phyloP scores from a whole-genome alignment of 768 basidiomycete species.

The Wakefieldia striispora region DNA sequence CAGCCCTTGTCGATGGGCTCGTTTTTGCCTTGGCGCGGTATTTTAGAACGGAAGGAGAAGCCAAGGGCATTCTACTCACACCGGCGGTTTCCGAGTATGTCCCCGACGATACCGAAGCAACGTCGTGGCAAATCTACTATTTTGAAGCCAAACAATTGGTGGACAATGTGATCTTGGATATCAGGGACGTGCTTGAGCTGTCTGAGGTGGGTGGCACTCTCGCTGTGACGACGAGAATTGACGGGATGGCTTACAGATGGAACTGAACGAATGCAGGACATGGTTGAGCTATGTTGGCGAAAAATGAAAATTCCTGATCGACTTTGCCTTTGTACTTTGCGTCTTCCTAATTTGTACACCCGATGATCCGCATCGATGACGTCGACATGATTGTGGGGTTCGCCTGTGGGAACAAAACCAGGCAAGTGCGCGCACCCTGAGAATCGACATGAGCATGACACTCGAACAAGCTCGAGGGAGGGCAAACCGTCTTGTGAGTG shows the following conservation, averaged over 20 bases:
- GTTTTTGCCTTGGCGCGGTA: constrained; percentile 36
- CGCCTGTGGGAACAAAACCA: not conserved
- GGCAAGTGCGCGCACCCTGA: not conserved
- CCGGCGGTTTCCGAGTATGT: not conserved
- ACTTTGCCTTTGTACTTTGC: not conserved
- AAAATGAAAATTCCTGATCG: not conserved
- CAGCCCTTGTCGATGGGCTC: constrained; percentile 49
- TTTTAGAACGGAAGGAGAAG: constrained; percentile 33
- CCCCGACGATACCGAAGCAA: not conserved
- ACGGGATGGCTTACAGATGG: constrained; percentile 15
- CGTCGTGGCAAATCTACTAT: constrained; percentile 9
- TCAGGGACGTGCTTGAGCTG: constrained; percentile 25
- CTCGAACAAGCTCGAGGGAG: constrained; percentile 30
- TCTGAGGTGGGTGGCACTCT: constrained; percentile 14
- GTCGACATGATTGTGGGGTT: not conserved
- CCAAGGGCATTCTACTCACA: not conserved
- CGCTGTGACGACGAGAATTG: not conserved
- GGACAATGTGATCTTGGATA: constrained; percentile 21
- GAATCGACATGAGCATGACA: constrained; percentile 6
- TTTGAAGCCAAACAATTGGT: constrained; percentile 9
- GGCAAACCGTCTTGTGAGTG: constrained; percentile 37
- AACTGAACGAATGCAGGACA: constrained; percentile 23
- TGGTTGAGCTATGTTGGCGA: constrained; percentile 20
- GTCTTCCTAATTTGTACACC: constrained; percentile 15
- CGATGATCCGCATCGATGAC: constrained; percentile 8